These are phyloP conservation scores for Fusarium cyanostomum DNA, from an alignment of 2,329 filamentous ascomycete species.

Conservation along the genomic window DNA sequence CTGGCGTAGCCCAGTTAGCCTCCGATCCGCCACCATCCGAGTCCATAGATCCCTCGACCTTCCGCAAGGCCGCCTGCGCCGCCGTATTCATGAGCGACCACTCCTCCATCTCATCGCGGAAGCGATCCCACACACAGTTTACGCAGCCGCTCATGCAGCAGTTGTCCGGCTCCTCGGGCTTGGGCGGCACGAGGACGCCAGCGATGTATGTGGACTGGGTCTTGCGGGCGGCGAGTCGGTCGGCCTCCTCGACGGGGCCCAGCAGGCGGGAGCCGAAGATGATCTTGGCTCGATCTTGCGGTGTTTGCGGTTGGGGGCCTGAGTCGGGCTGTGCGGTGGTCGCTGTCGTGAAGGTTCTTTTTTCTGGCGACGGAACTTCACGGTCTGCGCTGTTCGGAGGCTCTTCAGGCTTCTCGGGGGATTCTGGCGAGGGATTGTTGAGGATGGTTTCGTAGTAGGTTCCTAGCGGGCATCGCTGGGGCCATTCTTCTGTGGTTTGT, in stretches of 20 bases:
- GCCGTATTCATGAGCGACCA: slow-evolving; percentile 75
- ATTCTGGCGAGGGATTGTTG: slow-evolving; percentile 54
- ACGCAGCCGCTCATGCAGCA: slow-evolving; percentile 99
- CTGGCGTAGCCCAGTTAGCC: slow-evolving; percentile 65
- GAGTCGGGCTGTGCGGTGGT: slow-evolving; percentile 3
- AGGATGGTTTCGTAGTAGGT: slow-evolving; percentile 69
- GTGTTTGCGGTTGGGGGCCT: slow-evolving; percentile 48
- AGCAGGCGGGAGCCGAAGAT: slow-evolving; percentile 85
- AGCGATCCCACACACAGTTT: slow-evolving; percentile 95
- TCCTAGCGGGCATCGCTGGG: slow-evolving; percentile 59
- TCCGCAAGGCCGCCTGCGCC: slow-evolving; percentile 65
- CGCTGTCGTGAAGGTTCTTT: slow-evolving; percentile 37
- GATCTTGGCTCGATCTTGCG: slow-evolving; percentile 68
- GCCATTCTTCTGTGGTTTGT: slow-evolving; percentile 44
- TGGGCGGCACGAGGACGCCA: slow-evolving; percentile 83
- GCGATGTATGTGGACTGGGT: slow-evolving; percentile 73
- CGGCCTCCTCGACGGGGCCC: slow-evolving; percentile 74
- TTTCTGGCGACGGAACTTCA: slow-evolving; percentile 27
- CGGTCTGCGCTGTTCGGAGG: slow-evolving; percentile 53
- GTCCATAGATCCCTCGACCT: slow-evolving; percentile 69
- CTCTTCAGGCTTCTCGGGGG: slow-evolving; percentile 54
- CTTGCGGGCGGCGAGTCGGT: slow-evolving; percentile 66
- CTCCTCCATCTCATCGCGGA: slow-evolving; percentile 89
- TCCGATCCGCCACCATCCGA: slow-evolving; percentile 82
- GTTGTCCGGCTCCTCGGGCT: slow-evolving; percentile 91